These are phyloP conservation scores for Didymella arachidicola DNA, from an alignment of 2,329 filamentous ascomycete species.

Conservation along the genomic window DNA sequence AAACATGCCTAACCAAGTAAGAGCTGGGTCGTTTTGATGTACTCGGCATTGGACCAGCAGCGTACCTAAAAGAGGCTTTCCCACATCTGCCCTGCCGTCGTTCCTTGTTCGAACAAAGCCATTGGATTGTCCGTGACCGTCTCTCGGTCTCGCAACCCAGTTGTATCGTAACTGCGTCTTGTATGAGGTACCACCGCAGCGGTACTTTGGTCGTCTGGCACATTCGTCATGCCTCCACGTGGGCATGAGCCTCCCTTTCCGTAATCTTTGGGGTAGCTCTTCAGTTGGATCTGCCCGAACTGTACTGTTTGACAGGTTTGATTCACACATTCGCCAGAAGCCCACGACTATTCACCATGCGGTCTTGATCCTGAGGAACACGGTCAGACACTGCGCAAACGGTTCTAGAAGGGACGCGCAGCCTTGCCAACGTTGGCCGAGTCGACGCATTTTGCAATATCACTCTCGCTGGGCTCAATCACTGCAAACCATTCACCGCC, in stretches of 20 bases:
- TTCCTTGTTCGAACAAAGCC: neutral
- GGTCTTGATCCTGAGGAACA: neutral
- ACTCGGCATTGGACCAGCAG: neutral
- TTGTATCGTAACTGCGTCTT: no score
- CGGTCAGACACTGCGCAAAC: conserved; percentile 3
- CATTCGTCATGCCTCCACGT: neutral
- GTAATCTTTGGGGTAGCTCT: neutral
- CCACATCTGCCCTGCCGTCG: neutral
- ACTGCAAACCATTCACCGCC: neutral
- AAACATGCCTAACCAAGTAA: neutral
- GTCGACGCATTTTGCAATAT: neutral
- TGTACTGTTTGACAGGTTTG: neutral
- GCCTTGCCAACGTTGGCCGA: neutral
- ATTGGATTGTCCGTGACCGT: no score
- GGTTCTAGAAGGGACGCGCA: neutral
- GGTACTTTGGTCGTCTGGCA: neutral
- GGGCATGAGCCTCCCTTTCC: neutral
- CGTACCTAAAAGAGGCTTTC: neutral
- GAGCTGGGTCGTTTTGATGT: neutral
- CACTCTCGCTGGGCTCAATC: neutral
- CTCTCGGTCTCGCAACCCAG: no score
- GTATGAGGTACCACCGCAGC: neutral
- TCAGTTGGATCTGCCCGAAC: neutral
- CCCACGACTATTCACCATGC: neutral
- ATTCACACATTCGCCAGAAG: neutral